Percentiles rank a stretch among this genome's conserved stretches.
Conservation (phyloP, 2,329 filamentous ascomycete species). For the Fusarium protoensiforme region DNA sequence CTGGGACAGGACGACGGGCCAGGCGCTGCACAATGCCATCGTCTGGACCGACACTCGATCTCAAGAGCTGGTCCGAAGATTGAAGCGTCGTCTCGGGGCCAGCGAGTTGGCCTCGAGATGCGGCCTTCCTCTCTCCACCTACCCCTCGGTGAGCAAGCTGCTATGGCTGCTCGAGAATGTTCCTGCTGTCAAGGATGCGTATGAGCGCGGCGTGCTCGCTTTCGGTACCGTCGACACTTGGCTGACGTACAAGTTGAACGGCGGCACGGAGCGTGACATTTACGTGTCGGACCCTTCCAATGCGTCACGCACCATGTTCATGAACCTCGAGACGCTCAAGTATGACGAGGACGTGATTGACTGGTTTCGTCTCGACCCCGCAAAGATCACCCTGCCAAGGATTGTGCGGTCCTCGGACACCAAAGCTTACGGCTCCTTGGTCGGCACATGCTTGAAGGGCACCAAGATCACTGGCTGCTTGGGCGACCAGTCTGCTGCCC, state of each 20-base stretch:
- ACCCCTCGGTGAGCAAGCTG: constrained; percentile 82
- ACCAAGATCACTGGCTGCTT: constrained; percentile 80
- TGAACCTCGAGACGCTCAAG: constrained; percentile 80
- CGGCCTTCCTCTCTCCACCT: constrained; percentile 83
- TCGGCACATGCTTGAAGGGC: constrained; percentile 71
- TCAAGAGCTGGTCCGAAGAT: constrained; percentile 75
- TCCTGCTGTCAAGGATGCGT: constrained; percentile 73
- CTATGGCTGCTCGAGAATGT: constrained; percentile 80
- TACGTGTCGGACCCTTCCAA: constrained; percentile 85
- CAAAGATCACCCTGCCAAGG: constrained; percentile 78
- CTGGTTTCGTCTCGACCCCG: constrained; percentile 78
- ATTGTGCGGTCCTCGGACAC: constrained; percentile 80
- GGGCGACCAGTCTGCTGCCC: constrained; percentile 83
- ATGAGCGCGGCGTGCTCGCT: constrained; percentile 76
- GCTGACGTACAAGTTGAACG: constrained; percentile 84
- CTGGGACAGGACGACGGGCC: constrained; percentile 81
- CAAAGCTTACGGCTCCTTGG: constrained; percentile 74
- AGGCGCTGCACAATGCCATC: constrained; percentile 83
- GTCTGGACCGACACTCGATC: constrained; percentile 89
- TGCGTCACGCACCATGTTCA: constrained; percentile 86
- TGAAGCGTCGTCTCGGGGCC: constrained; percentile 74
- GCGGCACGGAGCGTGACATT: constrained; percentile 71
- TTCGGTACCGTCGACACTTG: constrained; percentile 87
- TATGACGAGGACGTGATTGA: constrained; percentile 79
- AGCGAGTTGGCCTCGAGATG: constrained; percentile 75